Conservation (phyloP, 1,284 basidiomycete species). For the Tilletiopsis washingtonensis region DNA sequence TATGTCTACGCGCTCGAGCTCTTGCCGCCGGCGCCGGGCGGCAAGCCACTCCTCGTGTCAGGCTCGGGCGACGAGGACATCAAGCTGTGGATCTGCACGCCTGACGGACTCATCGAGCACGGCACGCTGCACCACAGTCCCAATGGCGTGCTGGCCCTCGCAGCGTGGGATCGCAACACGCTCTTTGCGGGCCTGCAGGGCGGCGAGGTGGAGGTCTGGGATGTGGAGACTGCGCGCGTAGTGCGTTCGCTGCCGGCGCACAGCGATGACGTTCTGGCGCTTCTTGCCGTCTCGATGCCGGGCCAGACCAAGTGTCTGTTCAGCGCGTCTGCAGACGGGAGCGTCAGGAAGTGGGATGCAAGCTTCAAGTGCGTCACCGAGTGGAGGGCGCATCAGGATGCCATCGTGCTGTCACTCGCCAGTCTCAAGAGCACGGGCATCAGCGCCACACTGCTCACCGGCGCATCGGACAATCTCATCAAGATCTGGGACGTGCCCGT, state of each 20-base stretch:
- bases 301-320: constrained; percentile 44
- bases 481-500: constrained; percentile 31
- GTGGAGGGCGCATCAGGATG: constrained; percentile 20
- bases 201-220: constrained; percentile 80
- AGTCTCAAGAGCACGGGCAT: constrained; percentile 10
- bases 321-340: constrained; percentile 30
- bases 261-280: constrained; percentile 52
- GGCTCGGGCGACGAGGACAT: constrained; percentile 72
- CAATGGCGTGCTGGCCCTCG: constrained; percentile 65
- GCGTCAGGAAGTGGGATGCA: constrained; percentile 28
- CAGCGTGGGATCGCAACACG: constrained; percentile 62
- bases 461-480: constrained; percentile 21
- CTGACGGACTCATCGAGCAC: constrained; percentile 50
- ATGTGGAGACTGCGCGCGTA: constrained; percentile 76
- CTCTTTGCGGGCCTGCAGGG: constrained; percentile 89
- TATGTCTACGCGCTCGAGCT: constrained; percentile 82
- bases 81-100: constrained; percentile 73
- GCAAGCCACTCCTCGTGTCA: constrained; percentile 13
- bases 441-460: constrained; percentile 28
- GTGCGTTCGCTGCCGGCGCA: constrained; percentile 79
- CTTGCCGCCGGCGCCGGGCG: constrained; percentile 37
- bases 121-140: constrained; percentile 53
- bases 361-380: constrained; percentile 34
- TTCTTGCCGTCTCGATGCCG: constrained; percentile 40
- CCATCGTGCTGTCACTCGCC: constrained; percentile 13